Evolutionary conservation across 371 early-diverging fungal species (phyloP).

Genomic region (Mortierella sp.): DNA sequence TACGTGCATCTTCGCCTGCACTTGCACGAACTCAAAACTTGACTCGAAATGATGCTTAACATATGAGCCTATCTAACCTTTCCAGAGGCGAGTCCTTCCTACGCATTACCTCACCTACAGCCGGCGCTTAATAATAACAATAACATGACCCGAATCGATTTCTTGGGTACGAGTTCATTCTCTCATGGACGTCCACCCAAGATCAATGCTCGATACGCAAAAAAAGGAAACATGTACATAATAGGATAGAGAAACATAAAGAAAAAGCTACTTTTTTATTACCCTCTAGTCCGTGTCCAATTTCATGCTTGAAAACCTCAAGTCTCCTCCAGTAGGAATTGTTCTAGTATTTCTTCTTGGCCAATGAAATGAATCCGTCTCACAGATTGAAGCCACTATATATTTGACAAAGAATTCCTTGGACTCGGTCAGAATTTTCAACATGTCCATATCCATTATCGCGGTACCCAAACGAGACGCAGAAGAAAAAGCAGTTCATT

Average conservation of each 20-base stretch:
- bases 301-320: conserved; percentile 81
- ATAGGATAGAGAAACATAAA: background rate
- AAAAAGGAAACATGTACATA: background rate
- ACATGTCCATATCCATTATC: conserved; percentile 95
- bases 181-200: background rate
- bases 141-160: background rate
- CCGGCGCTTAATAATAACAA: background rate
- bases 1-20: background rate
- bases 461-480: conserved; percentile 88
- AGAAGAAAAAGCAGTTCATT: conserved; percentile 93
- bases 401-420: conserved; percentile 62
- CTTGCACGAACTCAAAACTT: background rate
- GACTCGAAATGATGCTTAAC: background rate
- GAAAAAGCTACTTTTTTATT: conserved; percentile 2
- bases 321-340: conserved; percentile 68
- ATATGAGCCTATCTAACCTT: background rate
- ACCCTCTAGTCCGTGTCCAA: conserved; percentile 78
- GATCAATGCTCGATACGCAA: background rate
- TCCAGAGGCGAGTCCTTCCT: background rate
- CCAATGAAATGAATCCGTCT: conserved; percentile 62
- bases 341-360: conserved; percentile 66
- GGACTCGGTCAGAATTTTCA: conserved; percentile 83
- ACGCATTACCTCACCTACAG: background rate
- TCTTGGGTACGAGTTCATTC: background rate
- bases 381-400: conserved; percentile 40